phyloP scores from a whole-genome alignment of 129 eudicot genomes.

The Apium graveolens region DNA sequence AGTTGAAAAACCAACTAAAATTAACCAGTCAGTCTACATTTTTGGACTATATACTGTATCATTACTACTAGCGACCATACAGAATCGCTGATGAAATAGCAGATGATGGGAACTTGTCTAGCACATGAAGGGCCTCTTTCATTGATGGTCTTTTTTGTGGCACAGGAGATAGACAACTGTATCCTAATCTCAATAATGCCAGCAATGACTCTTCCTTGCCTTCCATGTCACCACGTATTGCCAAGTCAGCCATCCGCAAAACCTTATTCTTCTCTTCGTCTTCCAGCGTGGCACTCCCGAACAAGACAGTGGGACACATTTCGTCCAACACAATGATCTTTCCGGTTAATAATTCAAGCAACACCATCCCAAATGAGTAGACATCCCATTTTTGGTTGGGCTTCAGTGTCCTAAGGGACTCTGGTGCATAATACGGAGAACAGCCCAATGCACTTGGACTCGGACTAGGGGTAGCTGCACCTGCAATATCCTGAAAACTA shows the following conservation, averaged over 20 bases:
- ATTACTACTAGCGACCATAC: slow-evolving; percentile 30
- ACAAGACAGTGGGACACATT: slow-evolving; percentile 41
- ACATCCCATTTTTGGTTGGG: slow-evolving; percentile 89
- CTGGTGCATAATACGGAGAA: slow-evolving; percentile 88
- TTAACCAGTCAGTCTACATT: slow-evolving; percentile 26
- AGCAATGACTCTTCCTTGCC: slow-evolving; percentile 80
- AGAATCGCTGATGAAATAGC: slow-evolving; percentile 28
- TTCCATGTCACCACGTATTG: slow-evolving; percentile 77
- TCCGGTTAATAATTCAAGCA: slow-evolving; percentile 79
- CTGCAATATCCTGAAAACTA: slow-evolving; percentile 56
- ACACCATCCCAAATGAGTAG: slow-evolving; percentile 74
- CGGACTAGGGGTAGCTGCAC: slow-evolving; percentile 72
- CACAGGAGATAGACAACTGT: slow-evolving; percentile 53
- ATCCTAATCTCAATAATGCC: slow-evolving; percentile 56
- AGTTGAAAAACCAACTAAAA: slow-evolving; percentile 11
- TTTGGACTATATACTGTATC: slow-evolving; percentile 12
- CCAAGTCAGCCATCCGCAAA: slow-evolving; percentile 69
- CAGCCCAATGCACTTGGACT: slow-evolving; percentile 74
- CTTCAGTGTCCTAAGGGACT: slow-evolving; percentile 71
- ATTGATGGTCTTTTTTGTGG: slow-evolving; percentile 95
- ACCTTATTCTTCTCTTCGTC: slow-evolving; percentile 55
- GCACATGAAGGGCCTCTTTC: slow-evolving; percentile 82
- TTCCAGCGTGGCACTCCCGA: slow-evolving; percentile 35
- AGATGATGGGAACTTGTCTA: slow-evolving; percentile 68
- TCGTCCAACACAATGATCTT: slow-evolving; percentile 71